phyloP scores from a whole-genome alignment of 2,329 filamentous ascomycete species.

The Neonectria faginata region DNA sequence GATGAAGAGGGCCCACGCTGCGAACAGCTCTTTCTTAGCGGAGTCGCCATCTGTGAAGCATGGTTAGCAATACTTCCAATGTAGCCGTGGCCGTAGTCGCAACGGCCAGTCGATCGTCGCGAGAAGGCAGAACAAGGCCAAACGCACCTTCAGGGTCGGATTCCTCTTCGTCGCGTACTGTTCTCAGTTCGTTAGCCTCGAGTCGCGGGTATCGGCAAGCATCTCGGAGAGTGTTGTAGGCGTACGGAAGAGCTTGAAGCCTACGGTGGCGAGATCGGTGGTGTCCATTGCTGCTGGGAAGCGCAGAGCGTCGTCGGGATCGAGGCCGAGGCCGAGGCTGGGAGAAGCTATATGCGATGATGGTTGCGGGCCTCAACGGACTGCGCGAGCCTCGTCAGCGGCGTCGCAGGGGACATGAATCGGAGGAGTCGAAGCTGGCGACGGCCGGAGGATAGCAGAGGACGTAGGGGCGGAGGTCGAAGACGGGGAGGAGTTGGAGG shows the following conservation, averaged over 20 bases:
- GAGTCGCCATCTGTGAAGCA: conserved; percentile 74
- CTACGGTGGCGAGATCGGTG: conserved; percentile 45
- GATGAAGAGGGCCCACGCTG: conserved; percentile 98
- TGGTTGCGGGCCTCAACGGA: conserved; percentile 32
- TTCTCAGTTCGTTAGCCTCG: conserved; percentile 39
- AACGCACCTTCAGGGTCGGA: conserved; percentile 51
- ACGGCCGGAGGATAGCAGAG: background rate
- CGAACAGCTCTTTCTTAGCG: conserved; percentile 91
- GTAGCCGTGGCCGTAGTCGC: background rate
- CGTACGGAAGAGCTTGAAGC: conserved; percentile 50
- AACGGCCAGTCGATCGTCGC: background rate
- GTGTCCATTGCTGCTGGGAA: conserved; percentile 37
- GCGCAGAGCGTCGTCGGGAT: conserved; percentile 5
- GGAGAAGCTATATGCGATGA: conserved; percentile 31
- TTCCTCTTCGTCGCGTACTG: conserved; percentile 48
- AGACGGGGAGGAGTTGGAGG: no score
- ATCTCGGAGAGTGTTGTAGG: conserved; percentile 22
- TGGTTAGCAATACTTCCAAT: conserved; percentile 34
- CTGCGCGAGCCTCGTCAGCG: conserved; percentile 44
- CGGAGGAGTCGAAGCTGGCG: conserved; percentile 7
- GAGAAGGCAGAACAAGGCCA: conserved; percentile 1
- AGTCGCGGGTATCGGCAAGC: conserved; percentile 18
- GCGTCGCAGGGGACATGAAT: conserved; percentile 41
- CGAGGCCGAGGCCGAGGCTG: background rate
- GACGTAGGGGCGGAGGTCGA: background rate